Conservation (phyloP, 352 stramenopile genomes). For the Globisporangium parvum region DNA sequence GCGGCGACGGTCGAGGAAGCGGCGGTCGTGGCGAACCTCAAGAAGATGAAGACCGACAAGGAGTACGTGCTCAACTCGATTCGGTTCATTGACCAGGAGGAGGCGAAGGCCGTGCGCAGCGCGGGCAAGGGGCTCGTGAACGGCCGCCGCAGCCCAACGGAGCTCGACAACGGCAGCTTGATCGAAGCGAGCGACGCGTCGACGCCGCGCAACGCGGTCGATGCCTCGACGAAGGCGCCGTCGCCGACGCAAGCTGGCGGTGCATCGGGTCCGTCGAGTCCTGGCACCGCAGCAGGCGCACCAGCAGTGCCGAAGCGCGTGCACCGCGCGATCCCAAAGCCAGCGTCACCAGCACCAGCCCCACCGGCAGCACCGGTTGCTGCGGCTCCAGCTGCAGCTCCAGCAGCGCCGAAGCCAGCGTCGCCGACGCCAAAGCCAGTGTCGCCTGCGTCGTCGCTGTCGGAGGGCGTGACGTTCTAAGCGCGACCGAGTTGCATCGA, state of each 20-base stretch:
- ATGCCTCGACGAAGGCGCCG: slow-evolving; percentile 9
- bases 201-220: not conserved
- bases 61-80: slow-evolving; percentile 88
- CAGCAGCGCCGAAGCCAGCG: slow-evolving; percentile 18
- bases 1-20: slow-evolving; percentile 55
- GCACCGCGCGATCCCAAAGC: slow-evolving; percentile 18
- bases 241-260: slow-evolving; percentile 24
- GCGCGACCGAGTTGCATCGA: not conserved
- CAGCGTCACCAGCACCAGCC: slow-evolving; percentile 9
- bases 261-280: not conserved
- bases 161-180: slow-evolving; percentile 40
- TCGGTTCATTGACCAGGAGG: slow-evolving; percentile 86
- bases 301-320: slow-evolving; percentile 13
- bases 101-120: slow-evolving; percentile 81
- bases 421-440: not conserved
- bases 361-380: slow-evolving; percentile 7
- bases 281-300: slow-evolving; percentile 3
- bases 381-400: not conserved
- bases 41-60: slow-evolving; percentile 87
- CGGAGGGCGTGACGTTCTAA: slow-evolving; percentile 12
- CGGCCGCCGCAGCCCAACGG: too few species aligned
- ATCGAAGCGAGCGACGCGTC: slow-evolving; percentile 26
- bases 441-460: slow-evolving; percentile 6
- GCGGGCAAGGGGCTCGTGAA: slow-evolving; percentile 60
- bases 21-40: slow-evolving; percentile 52